Evolutionary conservation across 2,329 filamentous ascomycete genomes (phyloP).

Genomic region (Apiospora kogelbergensis): DNA sequence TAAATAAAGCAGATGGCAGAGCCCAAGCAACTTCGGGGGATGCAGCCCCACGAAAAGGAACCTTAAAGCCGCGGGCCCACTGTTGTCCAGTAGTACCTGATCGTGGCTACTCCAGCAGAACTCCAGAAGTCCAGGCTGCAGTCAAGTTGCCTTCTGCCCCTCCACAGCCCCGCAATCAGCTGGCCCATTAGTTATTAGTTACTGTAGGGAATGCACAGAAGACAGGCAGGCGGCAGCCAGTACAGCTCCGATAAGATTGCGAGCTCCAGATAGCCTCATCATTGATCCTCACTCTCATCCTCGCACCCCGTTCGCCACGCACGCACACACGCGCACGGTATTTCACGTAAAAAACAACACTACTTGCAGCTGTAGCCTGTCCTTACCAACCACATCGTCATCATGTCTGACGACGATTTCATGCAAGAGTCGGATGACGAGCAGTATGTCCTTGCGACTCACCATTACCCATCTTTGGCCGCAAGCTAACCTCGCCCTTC

Average conservation of each 20-base stretch:
- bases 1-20: too few relatives aligned
- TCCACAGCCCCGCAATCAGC: constrained; percentile 8
- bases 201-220: background rate
- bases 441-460: constrained; percentile 53
- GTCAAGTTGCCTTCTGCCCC: background rate
- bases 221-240: too few relatives aligned
- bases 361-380: background rate
- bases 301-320: background rate
- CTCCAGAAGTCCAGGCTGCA: constrained; percentile 4
- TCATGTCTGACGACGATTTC: constrained; percentile 86
- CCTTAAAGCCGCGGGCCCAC: background rate
- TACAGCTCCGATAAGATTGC: constrained; percentile 6
- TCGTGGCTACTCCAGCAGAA: too few relatives aligned
- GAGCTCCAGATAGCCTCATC: constrained; percentile 2
- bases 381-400: constrained; percentile 24
- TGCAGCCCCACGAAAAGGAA: background rate
- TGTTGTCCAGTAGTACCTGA: background rate
- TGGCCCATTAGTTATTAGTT: background rate
- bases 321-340: background rate
- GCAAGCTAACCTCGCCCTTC: background rate
- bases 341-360: background rate
- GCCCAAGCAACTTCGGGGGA: background rate
- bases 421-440: constrained; percentile 91
- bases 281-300: background rate
- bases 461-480: background rate